A percentile compares a stretch with the other conserved stretches of the same genome.
Evolutionary conservation across 2,329 filamentous ascomycete species (phyloP).

Genomic region (Fusarium nanum): DNA sequence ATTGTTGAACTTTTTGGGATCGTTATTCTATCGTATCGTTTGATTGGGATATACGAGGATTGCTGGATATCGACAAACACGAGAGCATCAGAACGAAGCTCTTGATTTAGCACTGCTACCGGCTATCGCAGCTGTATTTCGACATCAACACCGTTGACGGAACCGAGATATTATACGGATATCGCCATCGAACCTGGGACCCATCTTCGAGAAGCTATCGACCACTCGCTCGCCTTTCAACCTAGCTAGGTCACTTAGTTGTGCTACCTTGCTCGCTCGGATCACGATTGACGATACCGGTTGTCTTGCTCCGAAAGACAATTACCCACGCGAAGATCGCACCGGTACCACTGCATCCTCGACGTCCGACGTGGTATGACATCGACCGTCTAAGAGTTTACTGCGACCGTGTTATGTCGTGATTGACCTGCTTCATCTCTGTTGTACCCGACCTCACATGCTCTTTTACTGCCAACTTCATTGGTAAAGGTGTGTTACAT

Average conservation of each 20-base stretch:
- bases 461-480: conserved; percentile 19
- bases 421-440: conserved; percentile 39
- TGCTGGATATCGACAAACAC: conserved; percentile 23
- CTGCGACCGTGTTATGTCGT: conserved; percentile 40
- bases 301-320: conserved; percentile 29
- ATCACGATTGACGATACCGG: conserved; percentile 33
- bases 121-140: neutral
- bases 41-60: conserved; percentile 17
- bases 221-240: conserved; percentile 10
- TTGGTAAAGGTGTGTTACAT: conserved; percentile 42
- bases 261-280: conserved; percentile 39
- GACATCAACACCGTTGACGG: conserved; percentile 12
- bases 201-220: conserved; percentile 1
- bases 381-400: conserved; percentile 36
- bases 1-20: conserved; percentile 26
- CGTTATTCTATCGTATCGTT: conserved; percentile 25
- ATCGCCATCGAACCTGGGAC: conserved; percentile 9
- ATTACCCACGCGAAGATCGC: conserved; percentile 15
- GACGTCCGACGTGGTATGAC: conserved; percentile 43
- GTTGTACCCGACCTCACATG: conserved; percentile 38
- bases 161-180: conserved; percentile 9
- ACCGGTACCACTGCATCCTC: conserved; percentile 28
- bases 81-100: conserved; percentile 18
- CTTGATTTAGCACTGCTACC: conserved; percentile 19
- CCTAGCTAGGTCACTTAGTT: conserved; percentile 23